These are phyloP conservation scores for Myrica gale DNA, from an alignment of 306 rosid species.

Conservation along the genomic window DNA sequence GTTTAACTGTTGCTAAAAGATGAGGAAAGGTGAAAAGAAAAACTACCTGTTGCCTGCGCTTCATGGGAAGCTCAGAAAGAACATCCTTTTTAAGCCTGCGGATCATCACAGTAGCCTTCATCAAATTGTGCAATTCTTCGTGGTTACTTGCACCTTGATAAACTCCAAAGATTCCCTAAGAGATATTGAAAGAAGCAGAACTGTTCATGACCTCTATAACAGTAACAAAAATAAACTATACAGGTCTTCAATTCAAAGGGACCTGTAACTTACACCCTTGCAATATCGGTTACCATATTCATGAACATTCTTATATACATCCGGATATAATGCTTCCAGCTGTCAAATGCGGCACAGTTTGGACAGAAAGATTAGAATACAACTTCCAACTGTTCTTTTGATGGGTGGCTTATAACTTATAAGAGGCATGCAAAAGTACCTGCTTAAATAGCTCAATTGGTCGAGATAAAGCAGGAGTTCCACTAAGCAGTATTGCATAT, in stretches of 20 bases:
- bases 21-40: slow-evolving; percentile 19
- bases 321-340: slow-evolving; percentile 97
- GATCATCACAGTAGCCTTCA: slow-evolving; percentile 90
- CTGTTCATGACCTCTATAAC: slow-evolving; percentile 14
- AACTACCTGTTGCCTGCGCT: slow-evolving; percentile 92
- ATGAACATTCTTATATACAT: slow-evolving; percentile 76
- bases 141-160: slow-evolving; percentile 99
- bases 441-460: slow-evolving; percentile 92
- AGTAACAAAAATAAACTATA: background rate
- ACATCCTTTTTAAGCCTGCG: slow-evolving; percentile 94
- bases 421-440: slow-evolving; percentile 41
- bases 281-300: slow-evolving; percentile 93
- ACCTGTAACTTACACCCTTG: slow-evolving; percentile 84
- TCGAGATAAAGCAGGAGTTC: slow-evolving; percentile 97
- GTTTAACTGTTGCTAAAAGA: slow-evolving; percentile 2
- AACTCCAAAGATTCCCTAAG: slow-evolving; percentile 76
- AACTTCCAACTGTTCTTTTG: slow-evolving; percentile 18
- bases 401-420: slow-evolving; percentile 8
- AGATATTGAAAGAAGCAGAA: slow-evolving; percentile 19
- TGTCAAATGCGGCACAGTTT: slow-evolving; percentile 37
- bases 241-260: slow-evolving; percentile 16
- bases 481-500: slow-evolving; percentile 84
- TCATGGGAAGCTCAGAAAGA: slow-evolving; percentile 84
- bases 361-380: slow-evolving; percentile 26
- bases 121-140: slow-evolving; percentile 93